phyloP scores from a whole-genome alignment of 2,329 filamentous ascomycete species.

The Neofusicoccum laricinum region DNA sequence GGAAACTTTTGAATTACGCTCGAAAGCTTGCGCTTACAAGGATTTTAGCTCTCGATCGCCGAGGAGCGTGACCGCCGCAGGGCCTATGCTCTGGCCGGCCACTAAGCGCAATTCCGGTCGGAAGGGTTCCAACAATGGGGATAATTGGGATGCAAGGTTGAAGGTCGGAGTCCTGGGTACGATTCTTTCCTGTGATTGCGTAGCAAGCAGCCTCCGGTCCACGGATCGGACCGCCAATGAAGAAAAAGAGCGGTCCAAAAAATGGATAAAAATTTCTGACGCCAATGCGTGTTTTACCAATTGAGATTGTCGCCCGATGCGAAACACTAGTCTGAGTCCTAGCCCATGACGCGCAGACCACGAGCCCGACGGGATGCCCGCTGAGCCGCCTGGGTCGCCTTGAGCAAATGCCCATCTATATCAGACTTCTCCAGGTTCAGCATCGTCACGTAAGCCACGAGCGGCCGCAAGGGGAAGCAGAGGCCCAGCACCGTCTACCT shows the following conservation, averaged over 20 bases:
- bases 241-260: constrained; percentile 11
- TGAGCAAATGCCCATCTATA: background rate
- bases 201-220: constrained; percentile 13
- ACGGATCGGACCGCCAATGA: constrained; percentile 13
- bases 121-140: background rate
- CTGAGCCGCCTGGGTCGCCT: background rate
- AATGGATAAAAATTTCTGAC: constrained; percentile 15
- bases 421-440: background rate
- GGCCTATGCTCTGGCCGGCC: constrained; percentile 58
- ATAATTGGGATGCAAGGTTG: constrained; percentile 9
- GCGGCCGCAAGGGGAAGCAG: background rate
- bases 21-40: background rate
- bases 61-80: constrained; percentile 99
- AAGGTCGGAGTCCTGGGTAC: constrained; percentile 13
- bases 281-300: constrained; percentile 5
- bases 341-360: background rate
- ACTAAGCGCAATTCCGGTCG: constrained; percentile 37
- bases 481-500: background rate
- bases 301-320: background rate
- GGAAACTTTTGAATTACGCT: background rate
- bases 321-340: background rate
- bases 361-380: background rate
- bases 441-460: background rate
- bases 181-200: constrained; percentile 4
- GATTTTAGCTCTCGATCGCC: constrained; percentile 76